These are phyloP conservation scores for Glebionis coronaria DNA, from an alignment of 129 eudicot species.

Conservation along the genomic window DNA sequence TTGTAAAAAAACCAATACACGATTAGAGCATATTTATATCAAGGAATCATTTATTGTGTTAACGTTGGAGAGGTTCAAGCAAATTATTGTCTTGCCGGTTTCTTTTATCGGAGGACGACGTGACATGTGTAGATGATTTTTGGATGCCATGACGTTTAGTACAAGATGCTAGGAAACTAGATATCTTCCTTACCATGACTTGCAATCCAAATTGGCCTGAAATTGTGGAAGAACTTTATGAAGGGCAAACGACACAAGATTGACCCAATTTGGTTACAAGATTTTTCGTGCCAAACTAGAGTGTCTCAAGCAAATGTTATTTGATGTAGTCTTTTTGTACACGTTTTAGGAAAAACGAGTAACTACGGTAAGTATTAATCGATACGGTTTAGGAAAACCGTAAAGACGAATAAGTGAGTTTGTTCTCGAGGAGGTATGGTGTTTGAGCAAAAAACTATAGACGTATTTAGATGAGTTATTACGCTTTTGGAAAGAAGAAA, in stretches of 20 bases:
- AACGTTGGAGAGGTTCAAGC: background rate
- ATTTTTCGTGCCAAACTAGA: slow-evolving; percentile 16
- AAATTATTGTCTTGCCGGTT: slow-evolving; percentile 11
- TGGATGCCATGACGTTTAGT: slow-evolving; percentile 34
- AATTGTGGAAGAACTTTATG: no score
- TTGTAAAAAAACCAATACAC: background rate
- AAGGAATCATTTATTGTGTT: slow-evolving; percentile 21
- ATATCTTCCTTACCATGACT: slow-evolving; percentile 29
- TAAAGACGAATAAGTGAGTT: no score
- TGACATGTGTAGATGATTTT: slow-evolving; percentile 20
- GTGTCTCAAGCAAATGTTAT: no score
- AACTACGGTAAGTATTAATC: no score
- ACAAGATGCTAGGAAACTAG: slow-evolving; percentile 14
- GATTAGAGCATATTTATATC: slow-evolving; percentile 10
- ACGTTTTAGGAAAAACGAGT: no score
- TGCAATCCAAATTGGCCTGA: no score
- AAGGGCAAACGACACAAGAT: slow-evolving; percentile 4
- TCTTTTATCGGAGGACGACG: slow-evolving; percentile 35
- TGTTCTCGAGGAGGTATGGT: no score
- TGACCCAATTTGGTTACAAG: slow-evolving; percentile 21
- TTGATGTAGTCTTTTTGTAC: no score
- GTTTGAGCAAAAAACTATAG: no score
- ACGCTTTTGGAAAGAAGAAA: no score
- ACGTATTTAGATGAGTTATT: no score
- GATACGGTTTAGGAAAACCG: no score